Conservation (phyloP, 768 basidiomycete species). For the Steccherinum ochraceum region DNA sequence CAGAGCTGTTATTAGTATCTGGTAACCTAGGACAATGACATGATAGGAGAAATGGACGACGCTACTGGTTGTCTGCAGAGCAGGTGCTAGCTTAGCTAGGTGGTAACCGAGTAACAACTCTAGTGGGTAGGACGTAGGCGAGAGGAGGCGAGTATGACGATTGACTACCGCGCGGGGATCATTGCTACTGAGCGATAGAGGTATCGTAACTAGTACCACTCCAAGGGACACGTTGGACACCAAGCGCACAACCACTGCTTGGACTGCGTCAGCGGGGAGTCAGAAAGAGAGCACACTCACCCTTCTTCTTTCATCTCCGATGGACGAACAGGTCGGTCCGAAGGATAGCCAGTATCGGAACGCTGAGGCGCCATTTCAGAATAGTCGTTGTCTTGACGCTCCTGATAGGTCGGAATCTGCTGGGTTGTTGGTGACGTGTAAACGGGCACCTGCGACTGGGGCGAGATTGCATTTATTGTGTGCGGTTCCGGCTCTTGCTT, state of each 20-base stretch:
- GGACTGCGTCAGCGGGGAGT: slow-evolving; percentile 12
- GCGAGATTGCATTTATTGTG: background rate
- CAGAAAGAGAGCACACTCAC: slow-evolving; percentile 50
- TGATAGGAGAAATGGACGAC: slow-evolving; percentile 53
- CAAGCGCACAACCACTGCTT: no score
- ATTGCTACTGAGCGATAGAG: slow-evolving; percentile 15
- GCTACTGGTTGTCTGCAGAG: slow-evolving; percentile 61
- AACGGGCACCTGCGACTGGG: slow-evolving; percentile 22
- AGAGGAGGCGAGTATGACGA: slow-evolving; percentile 9
- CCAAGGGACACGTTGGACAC: no score
- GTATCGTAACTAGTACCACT: slow-evolving; percentile 16
- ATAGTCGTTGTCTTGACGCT: slow-evolving; percentile 51
- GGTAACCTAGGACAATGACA: slow-evolving; percentile 61
- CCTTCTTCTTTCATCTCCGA: slow-evolving; percentile 98
- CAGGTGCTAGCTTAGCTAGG: slow-evolving; percentile 69
- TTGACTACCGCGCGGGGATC: slow-evolving; percentile 21
- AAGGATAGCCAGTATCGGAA: slow-evolving; percentile 36
- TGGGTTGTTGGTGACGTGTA: slow-evolving; percentile 46
- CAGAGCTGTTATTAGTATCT: slow-evolving; percentile 75
- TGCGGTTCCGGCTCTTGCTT: background rate
- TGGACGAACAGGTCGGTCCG: slow-evolving; percentile 67
- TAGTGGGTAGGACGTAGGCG: slow-evolving; percentile 66
- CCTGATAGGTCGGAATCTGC: slow-evolving; percentile 76
- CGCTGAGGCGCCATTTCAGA: slow-evolving; percentile 30
- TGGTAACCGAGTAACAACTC: slow-evolving; percentile 54